These are phyloP conservation scores for Cordyceps farinosa DNA, from an alignment of 2,329 filamentous ascomycete genomes.

Conservation along the genomic window DNA sequence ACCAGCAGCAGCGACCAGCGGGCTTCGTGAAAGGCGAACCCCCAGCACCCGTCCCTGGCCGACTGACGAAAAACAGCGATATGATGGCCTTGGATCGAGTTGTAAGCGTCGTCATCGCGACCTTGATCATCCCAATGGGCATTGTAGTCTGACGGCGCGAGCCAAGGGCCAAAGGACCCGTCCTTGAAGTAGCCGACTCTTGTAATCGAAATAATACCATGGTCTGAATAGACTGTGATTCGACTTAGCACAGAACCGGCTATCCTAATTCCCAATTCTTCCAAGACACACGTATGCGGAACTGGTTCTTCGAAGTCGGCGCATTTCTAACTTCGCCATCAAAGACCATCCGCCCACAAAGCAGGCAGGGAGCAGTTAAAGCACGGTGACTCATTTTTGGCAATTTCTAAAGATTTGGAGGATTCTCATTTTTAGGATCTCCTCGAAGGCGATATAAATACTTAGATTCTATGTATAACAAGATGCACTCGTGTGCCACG, in stretches of 20 bases:
- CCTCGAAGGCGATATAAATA: not conserved
- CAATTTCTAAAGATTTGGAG: not conserved
- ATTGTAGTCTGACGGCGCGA: not conserved
- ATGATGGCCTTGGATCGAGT: not conserved
- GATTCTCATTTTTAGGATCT: too few species aligned
- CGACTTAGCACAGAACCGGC: not conserved
- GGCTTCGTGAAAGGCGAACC: constrained; percentile 6
- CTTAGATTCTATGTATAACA: not conserved
- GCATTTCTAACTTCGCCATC: not conserved
- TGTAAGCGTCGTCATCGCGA: not conserved
- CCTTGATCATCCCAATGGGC: not conserved
- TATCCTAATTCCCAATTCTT: not conserved
- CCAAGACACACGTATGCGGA: not conserved
- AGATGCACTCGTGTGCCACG: not conserved
- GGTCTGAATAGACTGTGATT: not conserved
- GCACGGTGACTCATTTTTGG: not conserved
- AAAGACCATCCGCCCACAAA: constrained; percentile 7
- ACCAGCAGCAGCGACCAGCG: constrained; percentile 1
- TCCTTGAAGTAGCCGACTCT: not conserved
- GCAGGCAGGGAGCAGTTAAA: not conserved
- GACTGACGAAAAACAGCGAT: not conserved
- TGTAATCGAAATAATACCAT: not conserved
- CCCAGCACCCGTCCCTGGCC: not conserved
- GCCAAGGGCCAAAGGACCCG: not conserved
- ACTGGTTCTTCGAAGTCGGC: constrained; percentile 1